Percentiles rank a stretch among this genome's conserved stretches.
Evolutionary conservation across 2,329 filamentous ascomycete species (phyloP).

Genomic region (Ramichloridium luteum): DNA sequence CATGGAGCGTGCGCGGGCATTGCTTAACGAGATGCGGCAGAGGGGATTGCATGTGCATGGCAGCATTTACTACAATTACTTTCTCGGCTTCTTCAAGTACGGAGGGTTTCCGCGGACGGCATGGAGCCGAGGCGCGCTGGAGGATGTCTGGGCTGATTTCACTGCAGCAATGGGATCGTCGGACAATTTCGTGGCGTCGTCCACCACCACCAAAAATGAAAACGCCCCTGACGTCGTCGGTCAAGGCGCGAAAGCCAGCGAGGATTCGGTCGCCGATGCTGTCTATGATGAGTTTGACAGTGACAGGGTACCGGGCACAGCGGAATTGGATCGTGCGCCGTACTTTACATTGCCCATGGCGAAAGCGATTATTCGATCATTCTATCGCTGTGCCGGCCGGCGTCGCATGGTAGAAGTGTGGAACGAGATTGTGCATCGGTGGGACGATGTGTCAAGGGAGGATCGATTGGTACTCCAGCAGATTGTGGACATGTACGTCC

Average conservation of each 20-base stretch:
- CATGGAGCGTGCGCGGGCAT: constrained; percentile 54
- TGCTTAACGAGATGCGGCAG: constrained; percentile 68
- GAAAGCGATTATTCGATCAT: constrained; percentile 50
- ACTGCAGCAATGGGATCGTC: too few species aligned
- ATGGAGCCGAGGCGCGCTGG: constrained; percentile 62
- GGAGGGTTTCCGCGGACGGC: constrained; percentile 52
- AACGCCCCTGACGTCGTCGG: too few species aligned
- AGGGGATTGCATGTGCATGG: constrained; percentile 59
- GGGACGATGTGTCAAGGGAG: constrained; percentile 27
- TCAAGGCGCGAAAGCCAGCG: too few species aligned
- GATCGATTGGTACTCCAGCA: constrained; percentile 9
- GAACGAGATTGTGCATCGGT: constrained; percentile 29
- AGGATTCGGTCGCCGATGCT: too few species aligned
- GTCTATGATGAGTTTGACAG: too few species aligned
- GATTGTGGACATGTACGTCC: too few species aligned
- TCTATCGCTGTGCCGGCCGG: constrained; percentile 45
- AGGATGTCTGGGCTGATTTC: constrained; percentile 55
- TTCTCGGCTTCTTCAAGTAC: constrained; percentile 68
- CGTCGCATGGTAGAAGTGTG: constrained; percentile 45
- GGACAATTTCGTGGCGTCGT: too few species aligned
- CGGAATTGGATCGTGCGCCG: constrained; percentile 15
- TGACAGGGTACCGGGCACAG: too few species aligned
- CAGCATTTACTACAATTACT: constrained; percentile 65
- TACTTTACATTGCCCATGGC: constrained; percentile 40
- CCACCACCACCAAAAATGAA: too few species aligned